Evolutionary conservation across 2,329 filamentous ascomycete genomes (phyloP).

Genomic region (Fusarium sp.): DNA sequence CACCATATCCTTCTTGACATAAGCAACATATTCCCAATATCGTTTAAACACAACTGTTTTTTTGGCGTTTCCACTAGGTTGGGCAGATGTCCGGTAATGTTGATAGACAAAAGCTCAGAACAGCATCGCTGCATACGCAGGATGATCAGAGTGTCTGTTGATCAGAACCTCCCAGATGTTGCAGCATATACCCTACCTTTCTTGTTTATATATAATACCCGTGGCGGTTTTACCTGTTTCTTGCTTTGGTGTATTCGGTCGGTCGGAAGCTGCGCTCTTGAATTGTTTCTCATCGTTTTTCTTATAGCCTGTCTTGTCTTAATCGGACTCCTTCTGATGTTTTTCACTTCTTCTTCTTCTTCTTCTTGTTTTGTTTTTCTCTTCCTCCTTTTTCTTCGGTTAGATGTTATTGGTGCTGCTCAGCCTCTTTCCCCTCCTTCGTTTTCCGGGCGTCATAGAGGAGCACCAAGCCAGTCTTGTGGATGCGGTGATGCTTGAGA

Average conservation of each 20-base stretch:
- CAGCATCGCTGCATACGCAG: neutral
- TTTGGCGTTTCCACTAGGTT: neutral
- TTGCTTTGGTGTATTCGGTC: neutral
- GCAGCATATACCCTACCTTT: slow-evolving; percentile 5
- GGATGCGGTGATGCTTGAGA: neutral
- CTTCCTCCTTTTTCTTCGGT: neutral
- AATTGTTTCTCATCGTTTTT: neutral
- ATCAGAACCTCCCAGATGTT: neutral
- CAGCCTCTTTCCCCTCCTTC: neutral
- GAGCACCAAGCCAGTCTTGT: neutral
- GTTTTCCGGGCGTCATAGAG: neutral
- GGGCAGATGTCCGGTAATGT: neutral
- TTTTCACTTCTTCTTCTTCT: neutral
- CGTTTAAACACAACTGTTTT: neutral
- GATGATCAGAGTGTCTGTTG: slow-evolving; percentile 4
- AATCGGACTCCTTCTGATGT: neutral
- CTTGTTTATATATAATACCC: slow-evolving; percentile 2
- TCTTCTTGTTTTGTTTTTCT: neutral
- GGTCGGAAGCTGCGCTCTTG: neutral
- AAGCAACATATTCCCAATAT: neutral
- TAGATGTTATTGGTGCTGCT: neutral
- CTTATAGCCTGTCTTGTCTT: neutral
- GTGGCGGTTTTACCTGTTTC: neutral
- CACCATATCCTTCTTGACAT: neutral
- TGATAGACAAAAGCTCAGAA: neutral